These are phyloP conservation scores for Furculomyces boomerangus DNA, from an alignment of 371 early-diverging fungal species.

Conservation along the genomic window DNA sequence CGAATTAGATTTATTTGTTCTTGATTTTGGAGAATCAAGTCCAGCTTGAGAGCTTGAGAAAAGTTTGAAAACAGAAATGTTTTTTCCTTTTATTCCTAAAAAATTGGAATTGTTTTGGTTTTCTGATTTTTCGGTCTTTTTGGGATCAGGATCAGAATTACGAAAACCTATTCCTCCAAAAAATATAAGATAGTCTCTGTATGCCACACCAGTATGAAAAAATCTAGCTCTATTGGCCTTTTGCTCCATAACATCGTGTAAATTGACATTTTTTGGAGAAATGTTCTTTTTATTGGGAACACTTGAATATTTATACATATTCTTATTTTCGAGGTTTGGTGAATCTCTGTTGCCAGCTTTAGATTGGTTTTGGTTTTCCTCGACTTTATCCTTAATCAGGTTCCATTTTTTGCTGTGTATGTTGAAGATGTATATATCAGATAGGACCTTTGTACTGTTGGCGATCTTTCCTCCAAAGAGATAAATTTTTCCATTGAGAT, in stretches of 20 bases:
- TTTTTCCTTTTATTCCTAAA: conserved; percentile 7
- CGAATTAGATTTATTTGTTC: conserved; percentile 11
- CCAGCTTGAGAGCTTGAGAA: neutral
- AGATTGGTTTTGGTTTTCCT: conserved; percentile 2
- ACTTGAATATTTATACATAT: neutral
- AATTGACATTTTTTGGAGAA: neutral
- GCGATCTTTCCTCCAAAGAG: conserved; percentile 61
- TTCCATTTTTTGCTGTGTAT: conserved; percentile 43
- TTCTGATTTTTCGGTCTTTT: neutral
- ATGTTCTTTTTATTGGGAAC: neutral
- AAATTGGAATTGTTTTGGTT: neutral
- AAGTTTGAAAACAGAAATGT: neutral
- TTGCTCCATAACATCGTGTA: too few relatives aligned
- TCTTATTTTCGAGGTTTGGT: neutral
- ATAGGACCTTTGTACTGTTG: conserved; percentile 44
- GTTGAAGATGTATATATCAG: conserved; percentile 48
- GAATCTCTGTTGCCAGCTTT: neutral
- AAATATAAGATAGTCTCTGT: conserved; percentile 27
- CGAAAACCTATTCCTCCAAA: conserved; percentile 33
- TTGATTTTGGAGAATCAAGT: neutral
- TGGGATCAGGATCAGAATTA: neutral
- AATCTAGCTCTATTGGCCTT: conserved; percentile 30
- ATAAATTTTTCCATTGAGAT: conserved; percentile 40
- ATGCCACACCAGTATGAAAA: conserved; percentile 56
- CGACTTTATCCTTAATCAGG: conserved; percentile 14